Base-by-base conservation (phyloP, 106 monocot species). In the Ottelia alismoides region DNA sequence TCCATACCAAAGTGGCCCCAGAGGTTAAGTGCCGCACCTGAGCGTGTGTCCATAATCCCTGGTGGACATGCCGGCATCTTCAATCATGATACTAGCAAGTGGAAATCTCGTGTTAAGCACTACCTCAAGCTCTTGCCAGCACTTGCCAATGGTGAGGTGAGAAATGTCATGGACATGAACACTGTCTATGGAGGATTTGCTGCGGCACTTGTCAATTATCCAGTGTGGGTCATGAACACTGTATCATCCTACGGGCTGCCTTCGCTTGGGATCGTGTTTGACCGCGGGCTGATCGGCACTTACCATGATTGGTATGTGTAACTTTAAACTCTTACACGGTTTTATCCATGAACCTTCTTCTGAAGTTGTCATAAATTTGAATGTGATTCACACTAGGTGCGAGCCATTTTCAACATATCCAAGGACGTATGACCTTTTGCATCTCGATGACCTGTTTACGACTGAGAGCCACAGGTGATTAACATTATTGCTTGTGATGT, bases 151-250 rank as follows among this genome's bases (percentile, higher is more conserved):
- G 78, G 82, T 72, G 74, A 75, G 29, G 69, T 82, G 25, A 55
- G 87, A 27, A 87, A 87, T 64, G 69, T 82, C 6, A 87, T 87
- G 87, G 87, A 87, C 62, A 82, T 87, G 82, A 82, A 78, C 45
- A 82, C 82, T 19, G 44, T 87, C 53, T 87, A 70, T 64, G 87
- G 82, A 45, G 87, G 87, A 24, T 82, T 87, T 66, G 87, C 87
- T 5, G 75, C 82, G 2, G 65, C 78, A 3, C 70, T 88, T n/a
- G 60, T 70, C 18, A 57, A 61, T 27, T 66, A 69, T 25, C 82
- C 88, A 29, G 18, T 79, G 16, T 88, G 88, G 88, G 78, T 82
- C 43, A 88, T 88, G 88, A 88, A 88, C 68, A 78, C 82, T 49
- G 82, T 82, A 44, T 88, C 88, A 18, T 73, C 78, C 1, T 88